phyloP scores from a whole-genome alignment of 371 early-diverging fungal species.

The Capillidium rhysosporum region DNA sequence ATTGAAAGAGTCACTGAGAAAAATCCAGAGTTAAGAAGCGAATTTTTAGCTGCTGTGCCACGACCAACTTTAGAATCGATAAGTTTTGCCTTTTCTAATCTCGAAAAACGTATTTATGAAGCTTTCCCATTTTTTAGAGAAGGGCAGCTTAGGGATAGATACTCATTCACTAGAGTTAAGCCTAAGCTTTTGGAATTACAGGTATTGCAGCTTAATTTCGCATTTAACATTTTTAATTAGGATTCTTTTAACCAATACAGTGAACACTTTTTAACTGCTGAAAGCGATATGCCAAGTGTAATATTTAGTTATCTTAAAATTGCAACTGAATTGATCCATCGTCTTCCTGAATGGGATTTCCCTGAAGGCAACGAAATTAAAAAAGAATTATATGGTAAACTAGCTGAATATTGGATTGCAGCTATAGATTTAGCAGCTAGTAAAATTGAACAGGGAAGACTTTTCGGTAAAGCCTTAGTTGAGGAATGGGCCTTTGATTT shows the following conservation, averaged over 20 bases:
- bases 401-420: slow-evolving; percentile 56
- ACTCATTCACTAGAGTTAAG: slow-evolving; percentile 71
- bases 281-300: slow-evolving; percentile 40
- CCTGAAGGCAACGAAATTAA: slow-evolving; percentile 39
- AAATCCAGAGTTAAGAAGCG: slow-evolving; percentile 46
- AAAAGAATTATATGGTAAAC: slow-evolving; percentile 37
- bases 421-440: slow-evolving; percentile 47
- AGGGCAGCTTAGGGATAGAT: slow-evolving; percentile 64
- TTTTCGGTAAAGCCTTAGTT: slow-evolving; percentile 45
- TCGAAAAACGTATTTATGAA: slow-evolving; percentile 46
- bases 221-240: slow-evolving; percentile 10
- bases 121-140: slow-evolving; percentile 69
- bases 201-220: slow-evolving; percentile 13
- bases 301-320: slow-evolving; percentile 60
- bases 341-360: slow-evolving; percentile 68
- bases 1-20: slow-evolving; percentile 42
- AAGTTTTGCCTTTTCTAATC: slow-evolving; percentile 30
- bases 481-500: slow-evolving; percentile 63
- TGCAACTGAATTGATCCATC: slow-evolving; percentile 47
- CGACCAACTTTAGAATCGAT: slow-evolving; percentile 72
- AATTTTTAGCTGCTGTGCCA: slow-evolving; percentile 58
- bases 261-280: slow-evolving; percentile 59
- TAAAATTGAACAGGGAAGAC: slow-evolving; percentile 52
- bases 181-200: slow-evolving; percentile 47
- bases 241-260: slow-evolving; percentile 65